A percentile compares a stretch with the other conserved stretches of the same genome.
These are phyloP conservation scores for Pharnaceum exiguum DNA, from an alignment of 148 eudicot genomes.

Conservation along the genomic window DNA sequence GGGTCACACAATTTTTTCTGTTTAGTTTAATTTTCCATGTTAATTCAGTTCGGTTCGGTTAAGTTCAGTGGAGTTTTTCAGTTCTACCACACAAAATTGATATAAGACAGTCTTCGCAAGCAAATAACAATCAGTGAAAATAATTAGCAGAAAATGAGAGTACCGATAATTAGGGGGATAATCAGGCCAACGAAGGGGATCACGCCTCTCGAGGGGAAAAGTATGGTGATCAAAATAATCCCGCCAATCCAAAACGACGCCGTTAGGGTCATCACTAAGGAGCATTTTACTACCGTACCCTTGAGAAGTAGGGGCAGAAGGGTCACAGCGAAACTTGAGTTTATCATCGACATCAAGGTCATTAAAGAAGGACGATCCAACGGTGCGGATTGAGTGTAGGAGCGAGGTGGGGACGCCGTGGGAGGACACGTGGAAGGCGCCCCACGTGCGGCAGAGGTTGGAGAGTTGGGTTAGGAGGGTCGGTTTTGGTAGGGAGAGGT, in stretches of 20 bases:
- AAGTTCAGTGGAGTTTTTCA: too few species aligned
- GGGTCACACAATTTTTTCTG: too few species aligned
- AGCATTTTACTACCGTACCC: conserved; percentile 93
- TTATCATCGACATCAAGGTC: conserved; percentile 42
- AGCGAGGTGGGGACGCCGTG: conserved; percentile 56
- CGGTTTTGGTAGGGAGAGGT: conserved; percentile 32
- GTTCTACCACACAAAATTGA: too few species aligned
- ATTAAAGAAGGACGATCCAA: conserved; percentile 56
- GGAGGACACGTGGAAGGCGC: conserved; percentile 67
- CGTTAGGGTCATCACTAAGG: conserved; percentile 46
- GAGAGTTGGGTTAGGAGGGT: conserved; percentile 22
- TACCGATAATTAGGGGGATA: conserved; percentile 69
- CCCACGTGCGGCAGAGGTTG: conserved; percentile 69
- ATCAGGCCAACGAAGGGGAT: conserved; percentile 65
- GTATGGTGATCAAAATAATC: conserved; percentile 95
- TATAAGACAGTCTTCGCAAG: neutral
- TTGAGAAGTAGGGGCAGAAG: conserved; percentile 49
- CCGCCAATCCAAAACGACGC: conserved; percentile 89
- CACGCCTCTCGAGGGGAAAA: conserved; percentile 54
- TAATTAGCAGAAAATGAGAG: neutral
- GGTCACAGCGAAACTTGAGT: conserved; percentile 46
- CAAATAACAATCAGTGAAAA: neutral
- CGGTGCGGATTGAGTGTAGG: conserved; percentile 45
- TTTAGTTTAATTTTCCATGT: too few species aligned
- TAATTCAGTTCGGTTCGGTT: too few species aligned